These are phyloP conservation scores for Phytophthora nicotianae DNA, from an alignment of 352 stramenopile genomes.

Conservation along the genomic window DNA sequence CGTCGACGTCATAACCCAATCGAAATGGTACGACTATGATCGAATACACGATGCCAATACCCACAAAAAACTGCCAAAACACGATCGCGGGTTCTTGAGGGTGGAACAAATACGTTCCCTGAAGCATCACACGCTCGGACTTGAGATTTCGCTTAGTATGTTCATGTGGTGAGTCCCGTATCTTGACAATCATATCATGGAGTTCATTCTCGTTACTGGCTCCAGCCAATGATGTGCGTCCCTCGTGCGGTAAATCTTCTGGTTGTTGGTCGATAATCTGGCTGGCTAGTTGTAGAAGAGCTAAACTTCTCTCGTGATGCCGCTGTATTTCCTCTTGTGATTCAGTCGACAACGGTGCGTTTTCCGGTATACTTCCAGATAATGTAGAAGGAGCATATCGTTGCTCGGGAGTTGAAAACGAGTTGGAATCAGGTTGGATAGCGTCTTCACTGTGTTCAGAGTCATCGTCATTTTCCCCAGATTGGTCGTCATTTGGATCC, in stretches of 20 bases:
- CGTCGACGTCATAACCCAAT: conserved; percentile 82
- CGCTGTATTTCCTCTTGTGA: conserved; percentile 4
- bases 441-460: conserved; percentile 2
- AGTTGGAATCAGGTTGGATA: background rate
- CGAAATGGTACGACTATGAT: conserved; percentile 90
- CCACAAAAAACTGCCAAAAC: conserved; percentile 79
- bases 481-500: conserved; percentile 9
- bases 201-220: conserved; percentile 30
- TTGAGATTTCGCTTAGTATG: conserved; percentile 52
- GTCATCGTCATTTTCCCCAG: conserved; percentile 2
- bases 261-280: conserved; percentile 14
- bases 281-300: conserved; percentile 21
- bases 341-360: background rate
- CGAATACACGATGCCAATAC: conserved; percentile 85
- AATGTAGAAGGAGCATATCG: conserved; percentile 20
- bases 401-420: conserved; percentile 2
- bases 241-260: conserved; percentile 4
- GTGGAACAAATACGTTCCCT: conserved; percentile 78
- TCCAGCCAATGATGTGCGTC: conserved; percentile 22
- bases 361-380: conserved; percentile 8
- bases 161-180: conserved; percentile 52
- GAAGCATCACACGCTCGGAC: conserved; percentile 61
- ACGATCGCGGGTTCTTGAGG: conserved; percentile 71
- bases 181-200: conserved; percentile 50
- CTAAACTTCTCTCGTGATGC: conserved; percentile 20